Base-by-base conservation (phyloP, 2,329 filamentous ascomycete species). In the Penicillium sp. region DNA sequence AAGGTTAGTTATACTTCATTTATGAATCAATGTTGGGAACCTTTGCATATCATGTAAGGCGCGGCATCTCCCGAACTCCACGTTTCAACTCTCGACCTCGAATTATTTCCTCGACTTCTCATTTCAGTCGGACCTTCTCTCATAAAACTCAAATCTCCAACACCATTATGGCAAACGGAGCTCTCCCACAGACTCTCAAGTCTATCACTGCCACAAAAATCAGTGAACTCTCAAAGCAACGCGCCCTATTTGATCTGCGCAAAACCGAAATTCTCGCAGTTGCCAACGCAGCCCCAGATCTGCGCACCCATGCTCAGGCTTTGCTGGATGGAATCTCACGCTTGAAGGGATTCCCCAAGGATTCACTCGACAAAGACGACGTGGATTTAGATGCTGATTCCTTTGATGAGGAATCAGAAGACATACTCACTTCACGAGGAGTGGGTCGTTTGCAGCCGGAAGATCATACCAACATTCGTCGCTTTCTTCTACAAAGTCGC, bases 151-250 rank as follows among this genome's bases (percentile, higher is more conserved):
- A 4, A 36, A 19, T 6, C 1, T 23, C 9, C 12, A 31, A 35
- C 17, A 9, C 29, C 44, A 66, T 39, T 41, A 77, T 76, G 72
- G 36, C 71, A 21, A 62, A 62, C 23, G 63, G 69, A 23, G 74
- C 75, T 43, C 75, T 84, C 36, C 82, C 82, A 6, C 75, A 82
- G 54, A 83, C 82, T 15, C 78, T 85, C 29, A 78, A 81, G 53
- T 79, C 80, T 35, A 82, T 85, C 67, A 85, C 82, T 21, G 73
- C 74, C 39, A 82, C 81, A 57, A 86, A 86, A 65, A 80, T 86
- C 58, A 74, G 74, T n/a, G 82, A 86, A 63, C 77, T 86, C 8
- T 75, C 78, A 29, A 81, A 81, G 61, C 79, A 83, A 59, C 81
- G 80, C 27, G 69, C 70, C 0, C 69, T 78, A 3, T 86, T 83